phyloP scores from a whole-genome alignment of 352 stramenopile genomes.

The Globisporangium alternatum region DNA sequence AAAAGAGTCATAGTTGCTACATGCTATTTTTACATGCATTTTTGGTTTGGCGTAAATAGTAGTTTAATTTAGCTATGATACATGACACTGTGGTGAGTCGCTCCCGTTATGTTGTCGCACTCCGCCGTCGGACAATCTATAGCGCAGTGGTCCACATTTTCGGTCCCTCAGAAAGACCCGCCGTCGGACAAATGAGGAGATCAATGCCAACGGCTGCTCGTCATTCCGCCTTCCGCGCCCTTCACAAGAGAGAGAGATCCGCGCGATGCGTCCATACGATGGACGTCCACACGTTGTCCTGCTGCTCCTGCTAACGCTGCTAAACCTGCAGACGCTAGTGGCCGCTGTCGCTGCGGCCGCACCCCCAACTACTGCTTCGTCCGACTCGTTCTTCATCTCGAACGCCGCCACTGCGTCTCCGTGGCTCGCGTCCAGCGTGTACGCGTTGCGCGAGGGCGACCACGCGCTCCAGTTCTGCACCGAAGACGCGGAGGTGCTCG shows the following conservation, averaged over 20 bases:
- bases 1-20: too few relatives aligned
- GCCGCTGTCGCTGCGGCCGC: neutral
- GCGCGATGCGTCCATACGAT: neutral
- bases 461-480: constrained; percentile 13
- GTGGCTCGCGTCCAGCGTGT: constrained; percentile 7
- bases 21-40: too few relatives aligned
- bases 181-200: neutral
- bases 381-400: neutral
- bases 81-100: neutral
- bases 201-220: neutral
- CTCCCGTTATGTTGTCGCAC: neutral
- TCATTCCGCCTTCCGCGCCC: neutral
- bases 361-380: neutral
- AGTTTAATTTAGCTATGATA: too few relatives aligned
- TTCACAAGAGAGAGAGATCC: neutral
- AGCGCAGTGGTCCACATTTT: neutral
- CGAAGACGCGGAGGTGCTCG: neutral
- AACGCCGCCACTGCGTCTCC: constrained; percentile 1
- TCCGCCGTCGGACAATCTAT: neutral
- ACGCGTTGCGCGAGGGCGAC: constrained; percentile 2
- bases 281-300: neutral
- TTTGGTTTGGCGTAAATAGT: neutral
- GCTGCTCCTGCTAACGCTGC: neutral
- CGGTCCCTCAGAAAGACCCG: too few relatives aligned
- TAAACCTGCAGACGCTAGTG: neutral